These are phyloP conservation scores for Camellia granthamiana DNA, from an alignment of 148 eudicot species.

Conservation along the genomic window DNA sequence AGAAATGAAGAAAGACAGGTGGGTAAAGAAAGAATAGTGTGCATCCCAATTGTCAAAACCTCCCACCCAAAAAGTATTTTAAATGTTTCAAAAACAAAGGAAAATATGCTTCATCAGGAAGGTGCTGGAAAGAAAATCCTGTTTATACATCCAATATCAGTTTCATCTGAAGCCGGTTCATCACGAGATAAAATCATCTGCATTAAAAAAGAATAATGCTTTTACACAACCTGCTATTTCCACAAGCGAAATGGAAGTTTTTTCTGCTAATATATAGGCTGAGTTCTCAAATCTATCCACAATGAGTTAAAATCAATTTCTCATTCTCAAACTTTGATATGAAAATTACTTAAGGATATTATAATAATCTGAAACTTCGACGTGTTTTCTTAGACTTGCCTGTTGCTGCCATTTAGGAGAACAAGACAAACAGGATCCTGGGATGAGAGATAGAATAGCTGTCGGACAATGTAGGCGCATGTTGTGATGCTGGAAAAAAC, in stretches of 20 bases:
- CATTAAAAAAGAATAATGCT: neutral
- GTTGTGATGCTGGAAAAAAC: conserved; percentile 52
- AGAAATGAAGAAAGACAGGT: neutral
- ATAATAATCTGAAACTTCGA: neutral
- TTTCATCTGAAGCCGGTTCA: neutral
- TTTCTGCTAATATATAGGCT: too few relatives aligned
- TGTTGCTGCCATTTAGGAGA: conserved; percentile 54
- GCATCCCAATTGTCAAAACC: neutral
- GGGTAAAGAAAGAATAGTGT: neutral
- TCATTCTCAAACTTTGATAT: neutral
- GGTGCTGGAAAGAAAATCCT: too few relatives aligned
- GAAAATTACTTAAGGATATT: neutral
- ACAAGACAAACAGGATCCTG: conserved; percentile 51
- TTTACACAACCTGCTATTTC: neutral
- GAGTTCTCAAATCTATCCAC: neutral
- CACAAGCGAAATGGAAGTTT: neutral
- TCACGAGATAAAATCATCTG: too few relatives aligned
- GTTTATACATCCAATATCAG: neutral
- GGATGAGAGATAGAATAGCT: conserved; percentile 54
- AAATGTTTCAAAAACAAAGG: too few relatives aligned
- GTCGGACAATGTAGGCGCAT: conserved; percentile 57
- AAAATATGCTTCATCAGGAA: too few relatives aligned
- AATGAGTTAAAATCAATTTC: neutral
- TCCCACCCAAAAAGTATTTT: neutral
- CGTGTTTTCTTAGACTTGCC: conserved; percentile 41